Conservation (phyloP, 2,329 filamentous ascomycete genomes). For the Aspergillus sp. region DNA sequence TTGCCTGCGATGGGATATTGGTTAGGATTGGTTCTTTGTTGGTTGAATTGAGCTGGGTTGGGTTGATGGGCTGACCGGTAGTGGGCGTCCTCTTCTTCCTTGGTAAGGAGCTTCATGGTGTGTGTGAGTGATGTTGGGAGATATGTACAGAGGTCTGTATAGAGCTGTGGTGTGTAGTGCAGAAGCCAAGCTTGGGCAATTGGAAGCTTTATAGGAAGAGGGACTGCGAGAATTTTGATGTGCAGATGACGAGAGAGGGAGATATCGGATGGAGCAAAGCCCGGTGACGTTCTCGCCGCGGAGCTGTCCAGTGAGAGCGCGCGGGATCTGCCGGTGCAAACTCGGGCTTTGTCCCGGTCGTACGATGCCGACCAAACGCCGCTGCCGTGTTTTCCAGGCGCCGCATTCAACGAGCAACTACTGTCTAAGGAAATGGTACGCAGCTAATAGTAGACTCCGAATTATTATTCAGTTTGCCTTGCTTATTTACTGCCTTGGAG, state of each 20-base stretch:
- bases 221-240: not conserved
- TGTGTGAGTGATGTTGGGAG: constrained; percentile 16
- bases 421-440: no score
- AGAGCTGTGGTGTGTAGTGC: not conserved
- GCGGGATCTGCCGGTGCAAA: constrained; percentile 12
- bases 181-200: not conserved
- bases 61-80: constrained; percentile 57
- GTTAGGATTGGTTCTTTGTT: constrained; percentile 8
- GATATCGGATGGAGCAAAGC: constrained; percentile 11
- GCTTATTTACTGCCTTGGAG: not conserved
- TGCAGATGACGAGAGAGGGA: constrained; percentile 5
- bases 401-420: no score
- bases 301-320: not conserved
- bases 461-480: constrained; percentile 4
- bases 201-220: not conserved
- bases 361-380: constrained; percentile 12
- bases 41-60: not conserved
- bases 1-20: constrained; percentile 43
- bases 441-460: not conserved
- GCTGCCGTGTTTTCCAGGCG: not conserved
- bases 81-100: constrained; percentile 87
- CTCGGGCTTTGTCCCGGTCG: constrained; percentile 1
- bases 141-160: not conserved
- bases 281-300: constrained; percentile 11
- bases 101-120: constrained; percentile 91